Evolutionary conservation across 31 red algal genomes (phyloP).

Genomic region (Asparagopsis taxiformis): DNA sequence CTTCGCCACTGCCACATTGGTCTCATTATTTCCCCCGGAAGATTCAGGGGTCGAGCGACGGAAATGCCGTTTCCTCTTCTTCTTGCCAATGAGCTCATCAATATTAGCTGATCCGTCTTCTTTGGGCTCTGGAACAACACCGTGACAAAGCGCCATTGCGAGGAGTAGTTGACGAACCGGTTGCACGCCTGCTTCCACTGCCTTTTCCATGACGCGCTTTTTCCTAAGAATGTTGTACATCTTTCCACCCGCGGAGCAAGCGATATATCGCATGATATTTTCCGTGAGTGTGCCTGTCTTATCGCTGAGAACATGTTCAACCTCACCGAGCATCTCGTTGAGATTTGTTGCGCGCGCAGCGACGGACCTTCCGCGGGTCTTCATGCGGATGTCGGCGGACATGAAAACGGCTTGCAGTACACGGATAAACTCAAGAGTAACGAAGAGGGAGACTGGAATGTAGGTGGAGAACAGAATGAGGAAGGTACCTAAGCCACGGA

Average conservation of each 20-base stretch:
- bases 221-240: conserved; percentile 69
- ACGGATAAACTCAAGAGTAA: conserved; percentile 83
- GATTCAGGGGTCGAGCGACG: background rate
- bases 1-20: background rate
- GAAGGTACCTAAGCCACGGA: conserved; percentile 69
- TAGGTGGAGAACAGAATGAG: conserved; percentile 80
- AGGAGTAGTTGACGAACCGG: conserved; percentile 54
- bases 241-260: conserved; percentile 67
- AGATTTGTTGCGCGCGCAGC: conserved; percentile 73
- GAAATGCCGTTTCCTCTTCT: conserved; percentile 1
- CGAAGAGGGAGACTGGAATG: conserved; percentile 85
- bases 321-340: conserved; percentile 76
- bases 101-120: conserved; percentile 15
- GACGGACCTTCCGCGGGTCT: conserved; percentile 57
- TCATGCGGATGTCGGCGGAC: conserved; percentile 73
- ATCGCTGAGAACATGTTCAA: conserved; percentile 80
- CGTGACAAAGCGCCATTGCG: conserved; percentile 78
- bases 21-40: conserved; percentile 22
- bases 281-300: conserved; percentile 91
- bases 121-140: conserved; percentile 73
- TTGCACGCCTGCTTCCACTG: conserved; percentile 29
- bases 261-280: conserved; percentile 84
- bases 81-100: conserved; percentile 10
- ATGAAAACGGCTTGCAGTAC: conserved; percentile 76
- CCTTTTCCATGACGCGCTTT: conserved; percentile 38